A percentile compares a stretch with the other conserved stretches of the same genome.
phyloP scores from a whole-genome alignment of 805 yeast species.

The Sugiyamaella chiloensis region DNA sequence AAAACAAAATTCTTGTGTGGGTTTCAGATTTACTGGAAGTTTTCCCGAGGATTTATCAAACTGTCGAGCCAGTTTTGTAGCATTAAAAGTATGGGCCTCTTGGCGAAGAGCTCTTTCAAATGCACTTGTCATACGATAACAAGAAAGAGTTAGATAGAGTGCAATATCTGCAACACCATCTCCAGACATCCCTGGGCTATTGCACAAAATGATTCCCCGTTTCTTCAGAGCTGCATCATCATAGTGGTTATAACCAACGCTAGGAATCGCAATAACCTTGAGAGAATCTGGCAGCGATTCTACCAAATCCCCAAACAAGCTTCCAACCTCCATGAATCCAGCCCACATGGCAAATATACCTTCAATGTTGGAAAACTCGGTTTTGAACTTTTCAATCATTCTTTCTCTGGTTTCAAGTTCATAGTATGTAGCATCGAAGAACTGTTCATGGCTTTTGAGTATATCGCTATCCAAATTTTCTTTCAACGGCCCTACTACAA shows the following conservation, averaged over 20 bases:
- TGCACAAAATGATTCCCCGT: constrained; percentile 52
- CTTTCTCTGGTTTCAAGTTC: constrained; percentile 31
- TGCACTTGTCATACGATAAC: constrained; percentile 54
- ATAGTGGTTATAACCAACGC: constrained; percentile 59
- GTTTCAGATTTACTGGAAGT: background rate
- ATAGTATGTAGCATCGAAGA: constrained; percentile 11
- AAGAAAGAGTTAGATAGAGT: constrained; percentile 52
- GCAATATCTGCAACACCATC: constrained; percentile 74
- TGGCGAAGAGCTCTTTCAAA: constrained; percentile 44
- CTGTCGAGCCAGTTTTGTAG: constrained; percentile 36
- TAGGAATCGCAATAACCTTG: constrained; percentile 51
- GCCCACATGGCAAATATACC: constrained; percentile 58
- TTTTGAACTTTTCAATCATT: constrained; percentile 40
- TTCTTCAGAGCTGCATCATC: constrained; percentile 43
- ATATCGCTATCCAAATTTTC: background rate
- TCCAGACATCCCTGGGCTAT: constrained; percentile 51
- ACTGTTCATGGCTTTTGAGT: background rate
- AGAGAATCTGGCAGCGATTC: constrained; percentile 47
- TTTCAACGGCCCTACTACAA: background rate
- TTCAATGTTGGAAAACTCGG: constrained; percentile 40
- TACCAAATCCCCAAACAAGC: constrained; percentile 31
- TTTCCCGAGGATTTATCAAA: constrained; percentile 17
- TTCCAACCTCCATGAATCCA: constrained; percentile 37
- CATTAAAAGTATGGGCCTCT: constrained; percentile 43
- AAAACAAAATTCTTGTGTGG: background rate